Conservation (phyloP, 805 yeast species). For the Nakazawaea ishiwadae region DNA sequence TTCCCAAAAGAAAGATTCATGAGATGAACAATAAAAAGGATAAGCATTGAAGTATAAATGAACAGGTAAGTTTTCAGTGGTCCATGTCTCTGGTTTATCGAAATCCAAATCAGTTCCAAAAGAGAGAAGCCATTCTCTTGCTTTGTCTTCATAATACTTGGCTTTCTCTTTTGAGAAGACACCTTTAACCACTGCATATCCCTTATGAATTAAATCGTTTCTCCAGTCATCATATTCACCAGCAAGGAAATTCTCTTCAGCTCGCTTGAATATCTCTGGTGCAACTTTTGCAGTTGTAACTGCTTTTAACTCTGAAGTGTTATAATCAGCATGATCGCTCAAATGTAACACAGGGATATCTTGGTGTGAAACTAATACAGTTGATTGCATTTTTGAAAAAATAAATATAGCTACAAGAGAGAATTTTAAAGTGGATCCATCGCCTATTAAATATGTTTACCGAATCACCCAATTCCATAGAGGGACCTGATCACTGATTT, state of each 20-base stretch:
- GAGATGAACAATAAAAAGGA: slow-evolving; percentile 19
- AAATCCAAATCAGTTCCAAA: slow-evolving; percentile 19
- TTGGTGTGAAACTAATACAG: too few relatives aligned
- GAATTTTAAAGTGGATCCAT: too few relatives aligned
- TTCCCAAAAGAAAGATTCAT: slow-evolving; percentile 29
- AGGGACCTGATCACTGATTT: too few relatives aligned
- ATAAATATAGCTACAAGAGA: too few relatives aligned
- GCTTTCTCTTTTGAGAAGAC: slow-evolving; percentile 23
- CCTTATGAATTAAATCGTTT: slow-evolving; percentile 23
- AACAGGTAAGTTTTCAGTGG: slow-evolving; percentile 22
- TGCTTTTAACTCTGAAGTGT: not conserved
- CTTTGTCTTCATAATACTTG: slow-evolving; percentile 16
- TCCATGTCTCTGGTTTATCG: slow-evolving; percentile 26
- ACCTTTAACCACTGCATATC: slow-evolving; percentile 25
- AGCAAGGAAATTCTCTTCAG: not conserved
- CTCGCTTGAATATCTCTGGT: not conserved
- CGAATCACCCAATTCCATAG: too few relatives aligned
- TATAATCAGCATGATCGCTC: too few relatives aligned
- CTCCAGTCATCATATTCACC: slow-evolving; percentile 22
- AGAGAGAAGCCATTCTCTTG: slow-evolving; percentile 21
- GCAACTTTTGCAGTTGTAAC: not conserved
- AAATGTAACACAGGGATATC: too few relatives aligned
- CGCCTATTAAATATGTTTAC: too few relatives aligned
- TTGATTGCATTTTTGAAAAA: too few relatives aligned
- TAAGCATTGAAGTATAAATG: slow-evolving; percentile 15